A percentile compares a stretch with the other conserved stretches of the same genome.
These are phyloP conservation scores for Ogataea trehaloabstinens DNA, from an alignment of 805 yeast species.

Conservation along the genomic window DNA sequence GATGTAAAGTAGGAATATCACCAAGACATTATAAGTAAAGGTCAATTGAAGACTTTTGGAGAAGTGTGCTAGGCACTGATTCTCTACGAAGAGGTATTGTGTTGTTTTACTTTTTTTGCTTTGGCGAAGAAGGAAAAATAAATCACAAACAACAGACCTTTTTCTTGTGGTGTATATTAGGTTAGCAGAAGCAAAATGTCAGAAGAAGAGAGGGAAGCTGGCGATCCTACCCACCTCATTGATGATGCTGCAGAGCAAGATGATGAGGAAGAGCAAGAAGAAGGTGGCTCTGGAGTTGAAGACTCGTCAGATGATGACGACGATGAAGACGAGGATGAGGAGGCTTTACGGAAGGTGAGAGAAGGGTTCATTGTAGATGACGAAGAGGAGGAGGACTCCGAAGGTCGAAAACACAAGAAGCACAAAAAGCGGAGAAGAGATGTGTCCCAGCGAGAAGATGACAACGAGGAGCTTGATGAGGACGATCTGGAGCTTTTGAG, in stretches of 20 bases:
- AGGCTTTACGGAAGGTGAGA: constrained; percentile 76
- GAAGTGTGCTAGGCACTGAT: too few species aligned
- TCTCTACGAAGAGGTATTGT: too few species aligned
- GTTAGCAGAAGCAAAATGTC: too few species aligned
- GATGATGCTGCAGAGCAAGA: constrained; percentile 32
- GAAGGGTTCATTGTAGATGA: constrained; percentile 95
- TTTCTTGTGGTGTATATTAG: too few species aligned
- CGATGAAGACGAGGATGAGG: constrained; percentile 83
- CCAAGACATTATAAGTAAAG: too few species aligned
- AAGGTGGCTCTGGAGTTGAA: constrained; percentile 28
- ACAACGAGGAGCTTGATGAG: constrained; percentile 76
- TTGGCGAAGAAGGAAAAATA: too few species aligned
- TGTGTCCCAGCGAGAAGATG: constrained; percentile 27
- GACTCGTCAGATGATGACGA: constrained; percentile 91
- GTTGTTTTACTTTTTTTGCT: too few species aligned
- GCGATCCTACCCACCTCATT: constrained; percentile 11
- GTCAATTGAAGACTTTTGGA: too few species aligned
- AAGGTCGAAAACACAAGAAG: constrained; percentile 24
- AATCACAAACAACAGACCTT: too few species aligned
- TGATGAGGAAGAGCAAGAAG: constrained; percentile 34
- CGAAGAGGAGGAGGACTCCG: constrained; percentile 58
- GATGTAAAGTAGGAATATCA: too few species aligned
- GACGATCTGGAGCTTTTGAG: constrained; percentile 90
- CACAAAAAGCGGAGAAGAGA: constrained; percentile 41
- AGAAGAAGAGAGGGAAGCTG: constrained; percentile 14